Evolutionary conservation across 2,329 filamentous ascomycete species (phyloP).

Genomic region (Ophiobolus disseminans): DNA sequence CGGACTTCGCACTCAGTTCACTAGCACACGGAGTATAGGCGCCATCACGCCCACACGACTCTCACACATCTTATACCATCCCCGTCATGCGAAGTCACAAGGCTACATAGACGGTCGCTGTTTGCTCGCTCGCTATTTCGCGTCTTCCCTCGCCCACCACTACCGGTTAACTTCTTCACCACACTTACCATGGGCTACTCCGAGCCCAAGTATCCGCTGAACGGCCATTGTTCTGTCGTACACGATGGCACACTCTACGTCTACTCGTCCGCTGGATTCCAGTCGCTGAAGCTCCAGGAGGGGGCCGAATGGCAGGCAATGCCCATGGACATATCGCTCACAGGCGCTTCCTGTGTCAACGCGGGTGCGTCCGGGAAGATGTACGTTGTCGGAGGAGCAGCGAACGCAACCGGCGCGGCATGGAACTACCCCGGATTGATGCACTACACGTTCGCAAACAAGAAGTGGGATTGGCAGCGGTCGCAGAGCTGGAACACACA

Average conservation of each 20-base stretch:
- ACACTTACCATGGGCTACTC: conserved; percentile 70
- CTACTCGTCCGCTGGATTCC: conserved; percentile 77
- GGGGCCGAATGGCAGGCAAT: conserved; percentile 76
- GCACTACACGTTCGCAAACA: conserved; percentile 64
- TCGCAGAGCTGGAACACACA: conserved; percentile 63
- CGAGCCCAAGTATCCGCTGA: conserved; percentile 71
- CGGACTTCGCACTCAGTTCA: conserved; percentile 20
- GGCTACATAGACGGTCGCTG: conserved; percentile 27
- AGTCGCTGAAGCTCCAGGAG: conserved; percentile 71
- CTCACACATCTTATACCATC: neutral
- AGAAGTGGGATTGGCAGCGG: conserved; percentile 65
- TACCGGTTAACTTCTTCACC: conserved; percentile 15
- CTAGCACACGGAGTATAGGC: conserved; percentile 10
- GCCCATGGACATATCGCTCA: conserved; percentile 71
- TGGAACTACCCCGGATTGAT: conserved; percentile 77
- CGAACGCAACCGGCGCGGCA: conserved; percentile 40
- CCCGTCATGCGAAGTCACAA: conserved; percentile 42
- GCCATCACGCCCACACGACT: conserved; percentile 9
- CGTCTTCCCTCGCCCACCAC: conserved; percentile 24
- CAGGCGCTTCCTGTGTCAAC: conserved; percentile 78
- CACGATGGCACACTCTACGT: conserved; percentile 84
- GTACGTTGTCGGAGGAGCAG: conserved; percentile 78
- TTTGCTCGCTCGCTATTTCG: conserved; percentile 26
- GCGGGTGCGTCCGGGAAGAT: conserved; percentile 71
- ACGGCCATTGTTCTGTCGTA: conserved; percentile 81